phyloP scores from a whole-genome alignment of 2,329 filamentous ascomycete genomes.

The Endocalyx cinctus region DNA sequence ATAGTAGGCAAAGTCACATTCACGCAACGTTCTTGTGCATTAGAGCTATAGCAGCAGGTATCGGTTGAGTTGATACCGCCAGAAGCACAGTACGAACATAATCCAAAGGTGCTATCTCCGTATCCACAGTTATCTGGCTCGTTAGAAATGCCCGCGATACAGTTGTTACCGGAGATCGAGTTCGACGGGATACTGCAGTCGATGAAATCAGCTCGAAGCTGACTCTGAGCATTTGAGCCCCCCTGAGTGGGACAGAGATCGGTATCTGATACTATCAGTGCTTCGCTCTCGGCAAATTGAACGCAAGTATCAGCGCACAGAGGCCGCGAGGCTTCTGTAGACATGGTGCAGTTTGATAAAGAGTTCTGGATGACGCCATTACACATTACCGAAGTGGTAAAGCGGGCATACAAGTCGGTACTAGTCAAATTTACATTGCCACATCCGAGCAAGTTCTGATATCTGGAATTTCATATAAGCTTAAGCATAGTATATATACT shows the following conservation, averaged over 20 bases:
- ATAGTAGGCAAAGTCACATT: slow-evolving; percentile 76
- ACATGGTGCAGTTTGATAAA: slow-evolving; percentile 61
- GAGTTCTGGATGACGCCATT: slow-evolving; percentile 94
- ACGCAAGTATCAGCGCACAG: slow-evolving; percentile 89
- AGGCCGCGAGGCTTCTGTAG: slow-evolving; percentile 60
- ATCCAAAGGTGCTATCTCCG: slow-evolving; percentile 61
- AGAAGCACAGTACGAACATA: slow-evolving; percentile 81
- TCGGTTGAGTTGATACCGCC: slow-evolving; percentile 90
- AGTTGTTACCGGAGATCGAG: slow-evolving; percentile 66
- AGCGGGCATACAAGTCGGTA: slow-evolving; percentile 82
- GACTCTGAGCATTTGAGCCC: slow-evolving; percentile 57
- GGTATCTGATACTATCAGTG: slow-evolving; percentile 71
- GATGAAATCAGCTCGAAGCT: slow-evolving; percentile 89
- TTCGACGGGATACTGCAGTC: slow-evolving; percentile 81
- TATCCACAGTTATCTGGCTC: slow-evolving; percentile 87
- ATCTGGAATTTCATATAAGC: slow-evolving; percentile 50
- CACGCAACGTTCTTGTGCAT: slow-evolving; percentile 68
- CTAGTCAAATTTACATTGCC: slow-evolving; percentile 70
- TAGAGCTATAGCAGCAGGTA: slow-evolving; percentile 84
- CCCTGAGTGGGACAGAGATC: slow-evolving; percentile 66
- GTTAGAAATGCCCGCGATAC: slow-evolving; percentile 72
- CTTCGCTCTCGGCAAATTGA: slow-evolving; percentile 82
- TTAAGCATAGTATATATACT: no score
- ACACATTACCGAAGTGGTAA: slow-evolving; percentile 87
- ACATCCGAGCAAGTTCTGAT: slow-evolving; percentile 77